phyloP scores from a whole-genome alignment of 768 basidiomycete genomes.

The Termitomyces sp. region DNA sequence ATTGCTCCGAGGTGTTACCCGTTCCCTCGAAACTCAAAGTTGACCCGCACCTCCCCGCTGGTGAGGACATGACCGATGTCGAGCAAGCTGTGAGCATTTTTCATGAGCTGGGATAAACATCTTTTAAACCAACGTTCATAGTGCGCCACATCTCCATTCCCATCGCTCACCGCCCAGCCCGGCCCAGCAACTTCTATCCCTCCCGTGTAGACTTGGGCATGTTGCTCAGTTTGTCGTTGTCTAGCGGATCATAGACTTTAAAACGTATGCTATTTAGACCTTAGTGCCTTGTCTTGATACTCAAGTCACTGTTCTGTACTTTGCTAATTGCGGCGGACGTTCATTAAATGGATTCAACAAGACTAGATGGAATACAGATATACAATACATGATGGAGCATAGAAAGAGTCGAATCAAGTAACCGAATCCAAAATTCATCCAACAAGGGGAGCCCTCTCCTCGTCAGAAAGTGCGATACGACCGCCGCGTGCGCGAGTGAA shows the following conservation, averaged over 20 bases:
- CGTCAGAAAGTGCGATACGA: slow-evolving; percentile 66
- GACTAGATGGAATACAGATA: background rate
- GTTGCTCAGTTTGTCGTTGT: background rate
- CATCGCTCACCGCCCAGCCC: background rate
- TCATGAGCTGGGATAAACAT: background rate
- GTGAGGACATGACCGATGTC: background rate
- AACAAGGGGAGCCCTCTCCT: slow-evolving; percentile 84
- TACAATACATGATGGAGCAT: background rate
- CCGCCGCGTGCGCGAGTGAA: slow-evolving; percentile 40
- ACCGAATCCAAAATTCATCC: slow-evolving; percentile 15
- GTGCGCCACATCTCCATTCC: slow-evolving; percentile 2
- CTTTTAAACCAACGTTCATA: background rate
- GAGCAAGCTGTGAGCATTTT: background rate
- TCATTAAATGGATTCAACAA: too few relatives aligned
- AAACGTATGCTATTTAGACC: too few relatives aligned
- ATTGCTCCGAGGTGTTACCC: background rate
- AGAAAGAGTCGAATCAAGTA: background rate
- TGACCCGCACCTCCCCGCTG: background rate
- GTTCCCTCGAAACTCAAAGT: background rate
- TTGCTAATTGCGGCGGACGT: too few relatives aligned
- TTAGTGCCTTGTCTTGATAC: too few relatives aligned
- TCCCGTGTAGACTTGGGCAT: background rate
- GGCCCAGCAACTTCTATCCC: background rate
- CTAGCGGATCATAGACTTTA: too few relatives aligned
- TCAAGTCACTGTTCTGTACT: too few relatives aligned